phyloP scores from a whole-genome alignment of 345 rosid species.

The Angophora floribunda region DNA sequence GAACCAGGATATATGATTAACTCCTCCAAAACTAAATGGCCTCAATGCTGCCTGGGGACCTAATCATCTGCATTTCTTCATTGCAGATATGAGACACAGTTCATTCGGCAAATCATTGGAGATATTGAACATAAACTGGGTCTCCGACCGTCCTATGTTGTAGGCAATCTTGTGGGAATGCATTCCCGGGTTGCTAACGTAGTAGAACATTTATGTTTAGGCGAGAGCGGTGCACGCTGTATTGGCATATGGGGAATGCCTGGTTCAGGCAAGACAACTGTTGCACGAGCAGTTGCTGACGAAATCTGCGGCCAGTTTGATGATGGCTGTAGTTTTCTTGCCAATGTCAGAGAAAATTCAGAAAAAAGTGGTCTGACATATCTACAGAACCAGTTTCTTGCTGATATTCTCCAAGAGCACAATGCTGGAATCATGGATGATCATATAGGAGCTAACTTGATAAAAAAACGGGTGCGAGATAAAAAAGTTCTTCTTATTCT shows the following conservation, averaged over 20 bases:
- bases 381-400: background rate
- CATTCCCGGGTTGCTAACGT: background rate
- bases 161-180: background rate
- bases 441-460: background rate
- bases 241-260: background rate
- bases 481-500: background rate
- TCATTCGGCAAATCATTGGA: background rate
- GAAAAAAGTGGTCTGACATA: background rate
- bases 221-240: background rate
- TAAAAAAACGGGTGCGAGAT: background rate
- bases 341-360: conserved; percentile 16
- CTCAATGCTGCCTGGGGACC: background rate
- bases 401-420: background rate
- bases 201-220: background rate
- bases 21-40: background rate
- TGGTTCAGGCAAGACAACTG: background rate
- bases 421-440: background rate
- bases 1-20: no score
- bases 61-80: background rate
- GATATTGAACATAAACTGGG: background rate
- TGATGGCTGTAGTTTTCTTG: conserved; percentile 4
- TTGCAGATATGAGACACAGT: background rate
- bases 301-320: conserved; percentile 6
- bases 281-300: conserved; percentile 12
- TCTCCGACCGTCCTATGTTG: background rate